Percentiles rank a stretch among this genome's conserved stretches.
Conservation (phyloP, 2,329 filamentous ascomycete species). For the Thelonectria blattea region DNA sequence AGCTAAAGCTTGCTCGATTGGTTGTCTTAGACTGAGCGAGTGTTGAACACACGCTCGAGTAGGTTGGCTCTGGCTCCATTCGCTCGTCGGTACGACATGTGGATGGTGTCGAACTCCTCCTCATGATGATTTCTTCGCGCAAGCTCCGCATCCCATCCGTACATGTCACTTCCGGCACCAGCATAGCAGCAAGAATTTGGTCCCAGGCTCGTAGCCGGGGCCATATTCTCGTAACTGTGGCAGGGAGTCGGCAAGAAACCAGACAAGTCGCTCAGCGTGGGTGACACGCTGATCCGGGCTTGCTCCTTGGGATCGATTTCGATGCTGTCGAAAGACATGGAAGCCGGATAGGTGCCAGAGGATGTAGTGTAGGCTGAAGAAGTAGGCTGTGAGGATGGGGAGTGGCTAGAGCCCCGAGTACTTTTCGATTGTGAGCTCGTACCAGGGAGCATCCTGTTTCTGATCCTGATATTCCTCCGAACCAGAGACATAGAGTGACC, state of each 20-base stretch:
- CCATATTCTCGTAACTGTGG: conserved; percentile 28
- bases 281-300: background rate
- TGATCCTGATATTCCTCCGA: conserved; percentile 35
- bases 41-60: conserved; percentile 36
- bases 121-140: conserved; percentile 25
- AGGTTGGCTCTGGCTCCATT: conserved; percentile 35
- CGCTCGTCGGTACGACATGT: conserved; percentile 33
- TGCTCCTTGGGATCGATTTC: conserved; percentile 13
- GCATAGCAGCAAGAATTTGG: conserved; percentile 25
- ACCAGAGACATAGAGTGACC: conserved; percentile 29
- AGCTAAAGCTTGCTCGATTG: background rate
- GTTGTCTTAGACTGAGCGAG: conserved; percentile 24
- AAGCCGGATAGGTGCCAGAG: conserved; percentile 8
- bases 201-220: conserved; percentile 21
- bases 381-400: conserved; percentile 10
- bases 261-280: conserved; percentile 44
- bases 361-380: conserved; percentile 7
- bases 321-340: conserved; percentile 15
- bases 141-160: conserved; percentile 61
- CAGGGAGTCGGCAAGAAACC: conserved; percentile 46
- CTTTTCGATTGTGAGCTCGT: conserved; percentile 22
- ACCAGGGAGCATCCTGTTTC: conserved; percentile 24
- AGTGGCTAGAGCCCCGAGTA: conserved; percentile 4
- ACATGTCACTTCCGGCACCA: conserved; percentile 46
- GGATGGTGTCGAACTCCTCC: conserved; percentile 25